A percentile compares a stretch with the other conserved stretches of the same genome.
Evolutionary conservation across 1,284 basidiomycete genomes (phyloP).

Genomic region (Phlebopus sp.): DNA sequence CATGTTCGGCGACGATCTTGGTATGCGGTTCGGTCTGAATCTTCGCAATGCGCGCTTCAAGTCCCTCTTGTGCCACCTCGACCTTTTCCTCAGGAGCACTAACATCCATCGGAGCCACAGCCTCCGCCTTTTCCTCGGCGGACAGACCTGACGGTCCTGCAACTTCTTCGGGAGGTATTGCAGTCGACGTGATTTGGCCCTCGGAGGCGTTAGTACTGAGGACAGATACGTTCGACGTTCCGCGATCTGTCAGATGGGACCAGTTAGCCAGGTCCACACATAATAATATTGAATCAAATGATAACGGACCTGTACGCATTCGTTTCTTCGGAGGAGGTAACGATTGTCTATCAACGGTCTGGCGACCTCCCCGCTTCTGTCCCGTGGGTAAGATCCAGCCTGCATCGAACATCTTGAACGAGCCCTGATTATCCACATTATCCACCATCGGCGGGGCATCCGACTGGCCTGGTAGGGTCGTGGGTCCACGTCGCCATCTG

Average conservation of each 20-base stretch:
- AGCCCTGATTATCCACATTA: constrained; percentile 67
- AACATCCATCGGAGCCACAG: constrained; percentile 17
- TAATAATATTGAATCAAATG: constrained; percentile 1
- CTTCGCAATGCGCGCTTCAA: constrained; percentile 26
- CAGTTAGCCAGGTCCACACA: background rate
- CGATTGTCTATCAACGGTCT: constrained; percentile 39
- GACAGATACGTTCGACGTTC: constrained; percentile 47
- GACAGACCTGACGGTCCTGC: constrained; percentile 24
- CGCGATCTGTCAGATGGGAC: constrained; percentile 34
- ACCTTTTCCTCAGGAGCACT: constrained; percentile 5
- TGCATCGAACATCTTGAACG: constrained; percentile 81
- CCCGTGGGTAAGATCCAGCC: constrained; percentile 89
- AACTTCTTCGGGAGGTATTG: constrained; percentile 17
- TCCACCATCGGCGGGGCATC: constrained; percentile 54
- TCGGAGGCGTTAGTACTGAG: constrained; percentile 50
- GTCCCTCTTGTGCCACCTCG: constrained; percentile 13
- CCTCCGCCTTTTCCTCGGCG: constrained; percentile 17
- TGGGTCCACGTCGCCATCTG: constrained; percentile 16
- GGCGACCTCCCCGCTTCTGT: constrained; percentile 55
- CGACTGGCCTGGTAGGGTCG: constrained; percentile 30
- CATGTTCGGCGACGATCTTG: constrained; percentile 35
- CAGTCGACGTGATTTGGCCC: constrained; percentile 38
- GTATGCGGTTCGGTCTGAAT: constrained; percentile 29
- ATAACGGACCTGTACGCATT: constrained; percentile 45
- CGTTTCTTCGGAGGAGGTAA: constrained; percentile 50